phyloP scores from a whole-genome alignment of 768 basidiomycete genomes.

The Podaxis pistillaris region DNA sequence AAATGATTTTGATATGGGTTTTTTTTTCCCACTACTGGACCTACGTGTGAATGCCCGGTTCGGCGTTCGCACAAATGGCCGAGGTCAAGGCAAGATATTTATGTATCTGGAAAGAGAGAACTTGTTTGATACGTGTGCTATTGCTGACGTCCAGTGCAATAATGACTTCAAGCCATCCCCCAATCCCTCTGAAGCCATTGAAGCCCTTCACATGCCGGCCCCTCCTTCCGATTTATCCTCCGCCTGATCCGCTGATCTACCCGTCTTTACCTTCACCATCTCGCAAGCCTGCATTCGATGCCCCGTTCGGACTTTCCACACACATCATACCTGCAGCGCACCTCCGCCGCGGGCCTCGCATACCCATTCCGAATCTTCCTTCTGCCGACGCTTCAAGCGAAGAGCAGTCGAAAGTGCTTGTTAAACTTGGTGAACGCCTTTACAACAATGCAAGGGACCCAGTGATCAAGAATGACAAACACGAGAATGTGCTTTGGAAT shows the following conservation, averaged over 20 bases:
- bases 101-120: neutral
- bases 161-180: constrained; percentile 13
- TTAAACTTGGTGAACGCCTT: constrained; percentile 17
- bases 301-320: constrained; percentile 43
- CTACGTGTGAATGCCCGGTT: neutral
- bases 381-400: constrained; percentile 30
- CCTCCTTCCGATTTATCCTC: constrained; percentile 33
- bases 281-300: constrained; percentile 31
- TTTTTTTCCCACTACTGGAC: neutral
- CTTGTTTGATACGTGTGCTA: neutral
- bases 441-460: constrained; percentile 25
- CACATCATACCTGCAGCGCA: constrained; percentile 56
- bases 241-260: constrained; percentile 28
- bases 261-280: constrained; percentile 40
- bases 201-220: constrained; percentile 14
- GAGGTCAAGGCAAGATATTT: neutral
- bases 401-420: constrained; percentile 22
- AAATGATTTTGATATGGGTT: neutral
- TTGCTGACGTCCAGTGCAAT: neutral
- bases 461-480: constrained; percentile 32
- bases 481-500: constrained; percentile 48
- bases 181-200: constrained; percentile 17
- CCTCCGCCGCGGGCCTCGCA: constrained; percentile 42
- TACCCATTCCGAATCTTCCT: constrained; percentile 35
- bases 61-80: neutral